Evolutionary conservation across 2,329 filamentous ascomycete genomes (phyloP), one percentile per base, ranked within the genome.

Genomic region (Alternaria angustiovoidea): DNA sequence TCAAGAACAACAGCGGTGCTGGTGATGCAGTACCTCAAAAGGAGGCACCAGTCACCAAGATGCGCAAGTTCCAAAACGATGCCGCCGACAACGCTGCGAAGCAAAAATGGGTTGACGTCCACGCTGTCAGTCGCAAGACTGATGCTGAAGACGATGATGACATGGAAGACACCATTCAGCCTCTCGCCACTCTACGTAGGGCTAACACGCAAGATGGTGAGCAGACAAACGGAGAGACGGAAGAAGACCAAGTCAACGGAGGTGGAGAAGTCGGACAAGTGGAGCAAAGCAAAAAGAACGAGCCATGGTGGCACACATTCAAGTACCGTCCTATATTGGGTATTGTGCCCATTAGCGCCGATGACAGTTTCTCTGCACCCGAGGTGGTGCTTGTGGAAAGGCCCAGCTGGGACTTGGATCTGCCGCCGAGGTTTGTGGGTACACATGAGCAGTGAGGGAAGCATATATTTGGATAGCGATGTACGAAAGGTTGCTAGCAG

Each of bases 271-370:
- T 59, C 53, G 53, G 64, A 54, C 58, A 63, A 57, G 64, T 65
- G 51, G 70, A 55, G 58, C 68, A 70, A 61, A 67, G 55, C n/a
- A 63, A 58, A 32, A 52, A 46, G 36, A 51, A 22, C 20, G 69
- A 76, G 46, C 70, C 75, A 52, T 86, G 83, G 81, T 98, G 93
- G 92, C 88, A 89, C 75, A 96, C 94, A 5, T 93, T 91, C 84
- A 96, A 96, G 79, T 99, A 98, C 80, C 87, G 94, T 59, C 92
- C 94, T n/a, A 93, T 99, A 69, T 83, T 99, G 62, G 95, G 94
- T 5, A 85, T 90, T 44, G 84, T 88, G 20, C 84, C 86, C 18
- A 78, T 90, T 32, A 82, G 80, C 22, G 70, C 74, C 41, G 67
- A 54, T 26, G 64, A 62, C 28, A 80, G 89, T 41, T 51, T 43